Conservation (phyloP, 495 filamentous ascomycete species). For the Glonium stellatum region DNA sequence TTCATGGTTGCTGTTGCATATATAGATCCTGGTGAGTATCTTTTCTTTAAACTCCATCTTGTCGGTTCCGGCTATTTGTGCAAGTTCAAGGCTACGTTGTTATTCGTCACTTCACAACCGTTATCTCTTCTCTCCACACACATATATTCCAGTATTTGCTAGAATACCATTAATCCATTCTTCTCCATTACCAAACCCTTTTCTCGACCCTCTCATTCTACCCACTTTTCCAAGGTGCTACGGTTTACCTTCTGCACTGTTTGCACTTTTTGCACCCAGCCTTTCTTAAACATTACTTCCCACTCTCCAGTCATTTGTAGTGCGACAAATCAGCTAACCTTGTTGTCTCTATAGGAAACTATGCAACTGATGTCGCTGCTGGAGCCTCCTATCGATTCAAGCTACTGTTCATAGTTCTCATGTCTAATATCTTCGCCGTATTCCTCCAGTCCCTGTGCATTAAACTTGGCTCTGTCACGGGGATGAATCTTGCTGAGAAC, state of each 20-base stretch:
- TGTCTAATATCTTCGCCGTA: constrained; percentile 81
- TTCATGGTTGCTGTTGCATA: constrained; percentile 76
- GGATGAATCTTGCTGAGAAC: constrained; percentile 71
- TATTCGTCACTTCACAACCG: too few species aligned
- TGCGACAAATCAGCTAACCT: constrained; percentile 16
- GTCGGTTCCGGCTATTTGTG: too few species aligned
- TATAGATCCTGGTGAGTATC: constrained; percentile 60
- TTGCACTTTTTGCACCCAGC: too few species aligned
- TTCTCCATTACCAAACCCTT: too few species aligned
- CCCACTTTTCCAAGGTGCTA: too few species aligned
- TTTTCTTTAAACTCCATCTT: background rate
- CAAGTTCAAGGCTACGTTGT: too few species aligned
- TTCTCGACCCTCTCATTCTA: too few species aligned
- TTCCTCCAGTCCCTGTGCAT: constrained; percentile 76
- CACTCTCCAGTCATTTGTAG: background rate
- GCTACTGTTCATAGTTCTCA: constrained; percentile 71
- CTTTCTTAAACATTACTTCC: too few species aligned
- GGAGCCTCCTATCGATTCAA: constrained; percentile 42
- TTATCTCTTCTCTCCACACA: too few species aligned
- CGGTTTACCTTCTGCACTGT: too few species aligned
- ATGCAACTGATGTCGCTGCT: constrained; percentile 72
- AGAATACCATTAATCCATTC: too few species aligned
- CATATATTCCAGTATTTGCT: too few species aligned
- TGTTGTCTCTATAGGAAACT: constrained; percentile 47
- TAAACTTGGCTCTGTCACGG: constrained; percentile 80